Base-by-base conservation (phyloP, 176 grass and related monocot species). In the Carex littledalei region DNA sequence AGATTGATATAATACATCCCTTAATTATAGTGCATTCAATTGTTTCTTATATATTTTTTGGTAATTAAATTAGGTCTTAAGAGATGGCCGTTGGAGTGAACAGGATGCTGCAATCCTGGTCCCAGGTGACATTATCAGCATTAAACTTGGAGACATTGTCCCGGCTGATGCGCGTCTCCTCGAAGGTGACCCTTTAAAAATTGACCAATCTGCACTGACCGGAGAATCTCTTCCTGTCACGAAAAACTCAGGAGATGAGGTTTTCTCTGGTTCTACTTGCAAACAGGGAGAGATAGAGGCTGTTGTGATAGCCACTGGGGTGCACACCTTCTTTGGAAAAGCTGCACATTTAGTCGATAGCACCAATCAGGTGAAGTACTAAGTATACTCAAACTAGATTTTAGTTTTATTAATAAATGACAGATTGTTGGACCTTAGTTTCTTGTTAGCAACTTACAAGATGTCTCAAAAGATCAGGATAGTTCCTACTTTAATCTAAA, bases 281-380 rank as follows among this genome's bases (percentile, higher is more conserved):
- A 99, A 99, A 87, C 96, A 95, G 54, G 96, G 96, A 0, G 96
- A 99, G 87, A 92, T 99, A 65, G 87, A 95, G 17, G 96, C 96
- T 6, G 85, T 99, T 13, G 93, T 98, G 39, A 94, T 94, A 20
- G 93, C 91, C 88, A 95, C 93, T 13, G 93, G 97, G 24, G 97
- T 99, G 21, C 97, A 96, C 85, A 99, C 97, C 81, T 99, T 99
- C 82, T 99, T 99, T 24, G 97, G 96, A 14, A 96, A 99, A 86
- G 97, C 97, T 20, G 97, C 97, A 7, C 93, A 99, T 87, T 89
- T 99, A 6, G 97, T 99, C 0, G 91, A 96, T 84, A 96, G 87
- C 87, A 99, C 97, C 3, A 99, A 94, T 62, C 93, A 96, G 84
- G 81, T 83, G 18, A 56, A 18, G 50, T 14, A 57, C 49, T 6